phyloP scores from a whole-genome alignment of 371 early-diverging fungal genomes.

The Mucor indicus region DNA sequence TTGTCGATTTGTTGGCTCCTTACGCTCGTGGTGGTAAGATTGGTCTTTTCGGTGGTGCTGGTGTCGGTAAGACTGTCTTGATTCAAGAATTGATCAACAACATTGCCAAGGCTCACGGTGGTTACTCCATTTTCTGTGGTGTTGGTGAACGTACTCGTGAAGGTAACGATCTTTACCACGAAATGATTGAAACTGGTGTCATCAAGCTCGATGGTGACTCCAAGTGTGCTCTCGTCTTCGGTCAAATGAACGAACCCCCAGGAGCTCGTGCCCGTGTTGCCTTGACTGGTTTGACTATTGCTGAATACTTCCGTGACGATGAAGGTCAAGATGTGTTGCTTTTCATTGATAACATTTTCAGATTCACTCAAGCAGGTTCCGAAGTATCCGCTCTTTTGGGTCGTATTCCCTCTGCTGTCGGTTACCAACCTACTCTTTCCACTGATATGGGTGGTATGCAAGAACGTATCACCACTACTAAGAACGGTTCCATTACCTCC shows the following conservation, averaged over 20 bases:
- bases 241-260: conserved; percentile 99
- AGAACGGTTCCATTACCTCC: conserved; percentile 98
- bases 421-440: conserved; percentile 97
- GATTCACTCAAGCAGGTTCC: conserved; percentile 91
- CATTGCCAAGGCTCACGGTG: conserved; percentile 97
- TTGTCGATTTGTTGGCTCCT: conserved; percentile 95
- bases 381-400: conserved; percentile 95
- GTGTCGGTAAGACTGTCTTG: conserved; percentile 98
- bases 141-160: conserved; percentile 98
- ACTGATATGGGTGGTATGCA: conserved; percentile 97
- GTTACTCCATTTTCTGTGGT: conserved; percentile 96
- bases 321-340: conserved; percentile 98
- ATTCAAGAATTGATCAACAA: conserved; percentile 97
- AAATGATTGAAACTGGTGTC: conserved; percentile 93
- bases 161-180: conserved; percentile 97
- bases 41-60: conserved; percentile 96
- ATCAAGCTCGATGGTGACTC: conserved; percentile 91
- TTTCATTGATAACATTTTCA: conserved; percentile 97
- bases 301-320: conserved; percentile 98
- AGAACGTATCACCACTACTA: conserved; percentile 98
- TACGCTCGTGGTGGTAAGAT: conserved; percentile 96
- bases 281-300: conserved; percentile 94
- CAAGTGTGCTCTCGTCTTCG: conserved; percentile 95
- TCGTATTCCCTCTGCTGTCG: conserved; percentile 98
- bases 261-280: conserved; percentile 99